Evolutionary conservation across 1,284 basidiomycete genomes (phyloP), one percentile per base, ranked within the genome.

Genomic region (Ganoderma resinaceum): DNA sequence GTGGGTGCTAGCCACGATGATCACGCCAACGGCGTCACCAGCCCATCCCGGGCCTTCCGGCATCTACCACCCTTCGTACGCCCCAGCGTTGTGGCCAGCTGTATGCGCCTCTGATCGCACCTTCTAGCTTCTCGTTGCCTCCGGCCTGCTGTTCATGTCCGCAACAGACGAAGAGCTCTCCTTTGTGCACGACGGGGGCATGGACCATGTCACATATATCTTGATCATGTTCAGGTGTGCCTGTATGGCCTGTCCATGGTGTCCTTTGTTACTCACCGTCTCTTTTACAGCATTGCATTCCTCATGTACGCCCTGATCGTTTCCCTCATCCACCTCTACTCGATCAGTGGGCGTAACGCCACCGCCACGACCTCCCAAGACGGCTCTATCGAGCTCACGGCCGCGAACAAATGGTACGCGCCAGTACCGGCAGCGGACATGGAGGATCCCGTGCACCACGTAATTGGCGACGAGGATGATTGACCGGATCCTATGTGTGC

Each of bases 171-270:
- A 98, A 81, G 94, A 97, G 78, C 82, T 97, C 52, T 76, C 85
- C 40, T 91, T 86, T 70, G 88, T 91, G 16, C 84, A 93, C 73
- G 86, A 86, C 31, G 82, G 84, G 40, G 91, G 87, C 61, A 92
- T 96, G 88, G 95, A 96, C 77, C 94, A 96, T 76, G 94, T 96
- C 72, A 94, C 95, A 0, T 97, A 97, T 76, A 85, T 93, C 55
- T 83, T 96, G 9, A 91, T 93, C 76, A 91, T 95, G 84, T 94
- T 92, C 80, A 95, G 93, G 88, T 90, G 61, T 62, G 82, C 33
- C 55, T 52, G 62, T 55, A 53, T 59, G 60, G 37, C 31, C 3
- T 49, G 9, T 52, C 20, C 8, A 16, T 7, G 49, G 16, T 37
- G 46, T 11, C 23, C 6, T 26, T 26, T 23, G 9, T 14, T 26